Base-by-base conservation (phyloP, 345 rosid genomes). In the Reutealis trisperma region DNA sequence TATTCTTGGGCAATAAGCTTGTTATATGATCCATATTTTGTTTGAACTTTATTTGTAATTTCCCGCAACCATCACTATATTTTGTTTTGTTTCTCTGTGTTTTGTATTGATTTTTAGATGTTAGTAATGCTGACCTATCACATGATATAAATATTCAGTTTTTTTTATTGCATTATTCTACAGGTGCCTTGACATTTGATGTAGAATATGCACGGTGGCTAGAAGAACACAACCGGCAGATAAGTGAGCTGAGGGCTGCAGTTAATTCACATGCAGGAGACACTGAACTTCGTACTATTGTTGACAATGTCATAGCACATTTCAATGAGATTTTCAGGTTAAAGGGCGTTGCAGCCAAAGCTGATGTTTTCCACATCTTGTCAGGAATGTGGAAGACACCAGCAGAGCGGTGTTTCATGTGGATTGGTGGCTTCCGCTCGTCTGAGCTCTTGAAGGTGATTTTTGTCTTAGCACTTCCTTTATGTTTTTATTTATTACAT, bases 301-400 rank as follows among this genome's bases (percentile, higher is more conserved):
- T 94, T 67, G 96, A 91, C 74, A 86, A 81, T 44, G 94, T 87
- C 68, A 78, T 82, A 27, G 76, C 89, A 74, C 97, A 94, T 7
- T 94, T 84, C 68, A 91, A 89, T 80, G 98, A 92, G 64, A 87
- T 94, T 81, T 92, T 85, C 85, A 85, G 93, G 87, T 83, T 92
- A 72, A 94, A 94, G 84, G 89, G 91, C 68, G 69, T 76, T 67
- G 98, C 98, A 62, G 93, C 98, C 72, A 94, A 94, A 75, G 91
- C 91, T 69, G 98, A 94, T 85, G 92, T 91, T 82, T 94, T 94
- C 90, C 98, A 94, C 81, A 85, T 94, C 72, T 80, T 94, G 80
- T 94, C 98, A 18, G 98, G 98, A 71, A 92, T 92, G 97, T 94
- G 98, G 98, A 92, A 91, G 85, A 94, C 97, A 75, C 98, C 98